Evolutionary conservation across 2,329 filamentous ascomycete genomes (phyloP).

Genomic region (Aspergillus intermedius): DNA sequence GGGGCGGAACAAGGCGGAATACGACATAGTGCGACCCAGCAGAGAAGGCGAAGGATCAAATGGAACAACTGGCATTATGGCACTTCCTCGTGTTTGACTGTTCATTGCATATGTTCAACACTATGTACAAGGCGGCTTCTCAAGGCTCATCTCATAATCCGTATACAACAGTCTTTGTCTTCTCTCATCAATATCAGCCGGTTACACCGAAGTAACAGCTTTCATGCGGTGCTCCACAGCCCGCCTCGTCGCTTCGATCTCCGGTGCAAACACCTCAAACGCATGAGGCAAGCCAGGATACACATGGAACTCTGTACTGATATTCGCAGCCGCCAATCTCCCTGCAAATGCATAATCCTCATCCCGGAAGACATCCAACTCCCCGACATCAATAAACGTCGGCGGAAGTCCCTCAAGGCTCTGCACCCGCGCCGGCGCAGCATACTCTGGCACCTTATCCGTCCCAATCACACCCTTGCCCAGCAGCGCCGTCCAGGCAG

Average conservation of each 20-base stretch:
- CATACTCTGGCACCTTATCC: constrained; percentile 29
- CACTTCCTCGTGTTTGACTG: too few species aligned
- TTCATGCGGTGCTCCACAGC: constrained; percentile 11
- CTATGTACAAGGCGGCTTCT: neutral
- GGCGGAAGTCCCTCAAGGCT: constrained; percentile 37
- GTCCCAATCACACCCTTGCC: constrained; percentile 27
- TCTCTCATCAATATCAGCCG: neutral
- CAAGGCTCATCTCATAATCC: neutral
- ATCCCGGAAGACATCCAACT: constrained; percentile 41
- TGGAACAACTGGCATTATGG: too few species aligned
- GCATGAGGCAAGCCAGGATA: constrained; percentile 39
- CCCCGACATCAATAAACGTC: constrained; percentile 41
- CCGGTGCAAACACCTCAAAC: constrained; percentile 27
- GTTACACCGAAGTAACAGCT: constrained; percentile 5
- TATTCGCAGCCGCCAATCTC: constrained; percentile 36
- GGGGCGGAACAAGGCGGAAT: too few species aligned
- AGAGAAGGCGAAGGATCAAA: too few species aligned
- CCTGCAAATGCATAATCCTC: constrained; percentile 36
- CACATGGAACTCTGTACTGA: constrained; percentile 40
- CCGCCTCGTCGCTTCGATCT: constrained; percentile 9
- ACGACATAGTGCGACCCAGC: too few species aligned
- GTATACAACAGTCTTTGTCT: neutral
- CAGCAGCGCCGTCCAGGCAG: constrained; percentile 39
- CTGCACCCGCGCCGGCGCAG: constrained; percentile 32
- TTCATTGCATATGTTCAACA: neutral